These are phyloP conservation scores for sunflower (Helianthus annuus) DNA, from an alignment of 129 eudicot genomes.

Conservation along the genomic window HanXRQr2.0-SUNRISE NC_035435.2:89628936-89629435, in stretches of 20 bases:
- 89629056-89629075: constrained; percentile 1
- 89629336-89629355: constrained; percentile 20
- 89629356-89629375: not conserved
- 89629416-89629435: constrained; percentile 19
- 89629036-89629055: constrained; percentile 9
- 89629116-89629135: constrained; percentile 24
- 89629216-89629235: constrained; percentile 34
- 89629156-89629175: constrained; percentile 31
- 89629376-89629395: constrained; percentile 33
- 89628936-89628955: too few species aligned
- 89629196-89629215: constrained; percentile 34
- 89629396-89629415: constrained; percentile 27
- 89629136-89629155: constrained; percentile 37
- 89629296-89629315: constrained; percentile 43
- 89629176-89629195: constrained; percentile 52
- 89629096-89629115: not conserved
- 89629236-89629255: constrained; percentile 32
- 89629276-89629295: constrained; percentile 43
- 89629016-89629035: not conserved
- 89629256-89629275: constrained; percentile 41
- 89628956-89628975: not conserved
- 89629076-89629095: not conserved
- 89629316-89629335: constrained; percentile 30
- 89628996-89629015: not conserved
- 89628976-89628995: not conserved